phyloP scores from a whole-genome alignment of 106 monocot genomes.

The Dendrobium nobile region DNA sequence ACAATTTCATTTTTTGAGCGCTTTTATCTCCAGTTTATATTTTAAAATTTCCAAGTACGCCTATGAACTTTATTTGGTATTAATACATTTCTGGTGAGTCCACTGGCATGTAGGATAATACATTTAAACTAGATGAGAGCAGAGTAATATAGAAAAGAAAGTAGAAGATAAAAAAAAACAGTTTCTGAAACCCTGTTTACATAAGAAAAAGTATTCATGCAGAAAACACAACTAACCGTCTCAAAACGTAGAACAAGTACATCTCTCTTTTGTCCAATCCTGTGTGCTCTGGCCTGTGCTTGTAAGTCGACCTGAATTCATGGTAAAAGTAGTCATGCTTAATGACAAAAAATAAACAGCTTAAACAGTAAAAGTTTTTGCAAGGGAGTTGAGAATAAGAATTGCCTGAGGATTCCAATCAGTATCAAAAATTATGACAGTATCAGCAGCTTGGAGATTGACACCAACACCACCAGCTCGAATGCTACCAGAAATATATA shows the following conservation, averaged over 20 bases:
- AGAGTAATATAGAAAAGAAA: neutral
- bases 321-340: constrained; percentile 5
- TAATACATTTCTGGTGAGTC: neutral
- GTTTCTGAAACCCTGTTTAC: neutral
- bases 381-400: neutral
- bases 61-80: neutral
- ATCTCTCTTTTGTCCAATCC: constrained; percentile 97
- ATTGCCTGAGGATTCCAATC: constrained; percentile 99
- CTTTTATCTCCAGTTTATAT: neutral
- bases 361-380: neutral
- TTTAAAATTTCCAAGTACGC: neutral
- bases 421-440: constrained; percentile 98
- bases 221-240: constrained; percentile 44
- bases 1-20: neutral
- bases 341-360: constrained; percentile 3
- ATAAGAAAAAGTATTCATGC: neutral
- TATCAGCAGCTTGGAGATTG: constrained; percentile 99
- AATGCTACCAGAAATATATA: constrained; percentile 51
- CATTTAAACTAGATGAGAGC: neutral
- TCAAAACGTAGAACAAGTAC: constrained; percentile 96
- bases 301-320: constrained; percentile 85
- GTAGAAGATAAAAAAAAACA: neutral
- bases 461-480: constrained; percentile 99
- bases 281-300: constrained; percentile 98
- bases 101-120: neutral